A percentile compares a stretch with the other conserved stretches of the same genome.
These are phyloP conservation scores for Aspergillus aculeatus DNA, from an alignment of 2,329 filamentous ascomycete genomes.

Conservation along the genomic window DNA sequence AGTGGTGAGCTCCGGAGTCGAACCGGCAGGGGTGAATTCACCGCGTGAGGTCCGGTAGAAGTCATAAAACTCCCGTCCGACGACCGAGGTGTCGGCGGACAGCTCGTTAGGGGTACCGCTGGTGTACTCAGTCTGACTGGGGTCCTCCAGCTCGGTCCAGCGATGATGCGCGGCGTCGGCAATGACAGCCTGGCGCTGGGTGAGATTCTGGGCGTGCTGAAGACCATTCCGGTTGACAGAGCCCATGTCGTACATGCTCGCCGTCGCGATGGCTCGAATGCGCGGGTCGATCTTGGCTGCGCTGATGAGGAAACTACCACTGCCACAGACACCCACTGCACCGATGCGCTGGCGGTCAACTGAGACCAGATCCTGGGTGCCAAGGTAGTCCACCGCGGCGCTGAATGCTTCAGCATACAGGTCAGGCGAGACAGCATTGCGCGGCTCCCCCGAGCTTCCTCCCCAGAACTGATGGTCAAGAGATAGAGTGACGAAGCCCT, in stretches of 20 bases:
- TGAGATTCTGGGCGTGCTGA: slow-evolving; percentile 11
- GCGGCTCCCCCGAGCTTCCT: slow-evolving; percentile 23
- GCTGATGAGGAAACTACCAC: slow-evolving; percentile 29
- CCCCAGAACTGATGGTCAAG: slow-evolving; percentile 27
- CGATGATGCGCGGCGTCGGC: slow-evolving; percentile 19
- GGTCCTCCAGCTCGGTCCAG: slow-evolving; percentile 19
- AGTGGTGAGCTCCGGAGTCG: slow-evolving; percentile 27
- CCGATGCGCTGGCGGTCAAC: slow-evolving; percentile 29
- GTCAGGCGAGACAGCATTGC: slow-evolving; percentile 24
- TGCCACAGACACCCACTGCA: slow-evolving; percentile 29
- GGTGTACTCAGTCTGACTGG: slow-evolving; percentile 13
- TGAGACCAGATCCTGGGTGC: slow-evolving; percentile 6
- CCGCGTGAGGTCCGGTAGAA: slow-evolving; percentile 34
- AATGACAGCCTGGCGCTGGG: slow-evolving; percentile 17
- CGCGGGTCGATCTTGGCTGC: slow-evolving; percentile 35
- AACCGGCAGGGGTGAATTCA: slow-evolving; percentile 24
- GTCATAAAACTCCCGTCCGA: slow-evolving; percentile 32
- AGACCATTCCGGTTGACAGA: slow-evolving; percentile 13
- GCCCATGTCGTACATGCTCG: slow-evolving; percentile 19
- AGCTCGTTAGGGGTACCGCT: slow-evolving; percentile 23
- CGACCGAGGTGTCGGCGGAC: slow-evolving; percentile 17
- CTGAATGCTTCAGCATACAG: slow-evolving; percentile 26
- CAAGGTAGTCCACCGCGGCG: slow-evolving; percentile 29
- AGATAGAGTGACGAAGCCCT: slow-evolving; percentile 25
- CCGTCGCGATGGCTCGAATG: slow-evolving; percentile 19